Evolutionary conservation across 2,329 filamentous ascomycete species (phyloP).

Genomic region (Penicillium sp.): DNA sequence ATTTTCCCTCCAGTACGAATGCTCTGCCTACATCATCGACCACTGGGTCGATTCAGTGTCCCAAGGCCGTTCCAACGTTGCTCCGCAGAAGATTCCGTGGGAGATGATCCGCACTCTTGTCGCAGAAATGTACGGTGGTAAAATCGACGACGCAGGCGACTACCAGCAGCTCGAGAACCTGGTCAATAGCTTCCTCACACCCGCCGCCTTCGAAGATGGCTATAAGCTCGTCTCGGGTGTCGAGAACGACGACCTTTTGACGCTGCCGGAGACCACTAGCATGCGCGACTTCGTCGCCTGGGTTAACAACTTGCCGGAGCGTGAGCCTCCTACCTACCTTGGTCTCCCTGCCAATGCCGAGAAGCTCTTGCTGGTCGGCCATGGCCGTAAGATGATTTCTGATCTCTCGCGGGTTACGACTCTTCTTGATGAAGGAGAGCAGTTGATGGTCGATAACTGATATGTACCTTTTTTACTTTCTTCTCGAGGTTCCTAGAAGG

Average conservation of each 20-base stretch:
- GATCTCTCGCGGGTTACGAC: slow-evolving; percentile 83
- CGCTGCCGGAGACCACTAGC: slow-evolving; percentile 75
- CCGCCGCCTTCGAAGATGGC: slow-evolving; percentile 85
- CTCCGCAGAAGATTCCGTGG: slow-evolving; percentile 92
- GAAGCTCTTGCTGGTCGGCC: slow-evolving; percentile 85
- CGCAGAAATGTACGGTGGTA: slow-evolving; percentile 94
- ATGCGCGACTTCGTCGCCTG: slow-evolving; percentile 84
- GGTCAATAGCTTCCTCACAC: slow-evolving; percentile 75
- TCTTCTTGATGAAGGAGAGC: slow-evolving; percentile 89
- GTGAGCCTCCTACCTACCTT: slow-evolving; percentile 92
- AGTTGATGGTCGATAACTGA: slow-evolving; percentile 68
- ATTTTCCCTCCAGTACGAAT: slow-evolving; percentile 70
- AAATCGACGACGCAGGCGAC: slow-evolving; percentile 89
- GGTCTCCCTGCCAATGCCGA: slow-evolving; percentile 93
- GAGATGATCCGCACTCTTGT: slow-evolving; percentile 88
- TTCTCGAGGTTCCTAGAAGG: not conserved
- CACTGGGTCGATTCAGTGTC: slow-evolving; percentile 85
- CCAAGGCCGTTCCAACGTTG: slow-evolving; percentile 84
- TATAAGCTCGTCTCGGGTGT: slow-evolving; percentile 78
- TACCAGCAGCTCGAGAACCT: slow-evolving; percentile 70
- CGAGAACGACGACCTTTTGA: slow-evolving; percentile 60
- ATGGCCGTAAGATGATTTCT: slow-evolving; percentile 78
- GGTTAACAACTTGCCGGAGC: slow-evolving; percentile 88
- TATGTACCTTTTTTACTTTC: slow-evolving; percentile 10
- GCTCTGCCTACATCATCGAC: slow-evolving; percentile 92